These are phyloP conservation scores for Neopestalotiopsis clavispora DNA, from an alignment of 2,329 filamentous ascomycete genomes.

Conservation along the genomic window DNA sequence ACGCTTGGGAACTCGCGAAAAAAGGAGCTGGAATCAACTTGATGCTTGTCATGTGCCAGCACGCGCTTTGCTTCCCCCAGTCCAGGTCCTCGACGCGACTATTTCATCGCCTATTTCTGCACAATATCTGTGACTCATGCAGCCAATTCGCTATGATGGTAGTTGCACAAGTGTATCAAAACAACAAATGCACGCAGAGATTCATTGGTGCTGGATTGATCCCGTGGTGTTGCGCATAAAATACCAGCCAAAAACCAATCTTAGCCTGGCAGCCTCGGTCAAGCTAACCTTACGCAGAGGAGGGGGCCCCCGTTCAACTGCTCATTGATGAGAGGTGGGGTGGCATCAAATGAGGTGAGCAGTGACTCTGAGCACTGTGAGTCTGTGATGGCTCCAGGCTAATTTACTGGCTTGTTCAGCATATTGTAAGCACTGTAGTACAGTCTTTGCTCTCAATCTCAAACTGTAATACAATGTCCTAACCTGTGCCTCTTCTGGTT, in stretches of 20 bases:
- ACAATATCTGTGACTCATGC: background rate
- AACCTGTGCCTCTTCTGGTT: background rate
- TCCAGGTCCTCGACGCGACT: background rate
- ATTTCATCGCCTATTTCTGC: background rate
- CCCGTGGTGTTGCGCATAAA: conserved; percentile 28
- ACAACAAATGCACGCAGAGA: background rate
- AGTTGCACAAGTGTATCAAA: conserved; percentile 5
- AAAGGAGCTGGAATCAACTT: background rate
- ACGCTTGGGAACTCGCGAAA: background rate
- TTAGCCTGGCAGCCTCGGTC: conserved; percentile 24
- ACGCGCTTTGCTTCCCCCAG: background rate
- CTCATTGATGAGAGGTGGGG: background rate
- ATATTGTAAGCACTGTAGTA: background rate
- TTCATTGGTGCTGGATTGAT: conserved; percentile 1
- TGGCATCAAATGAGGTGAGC: background rate
- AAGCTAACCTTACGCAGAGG: conserved; percentile 18
- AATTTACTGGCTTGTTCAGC: background rate
- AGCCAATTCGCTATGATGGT: background rate
- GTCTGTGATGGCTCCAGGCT: background rate
- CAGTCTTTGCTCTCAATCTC: background rate
- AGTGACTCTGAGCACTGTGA: too few species aligned
- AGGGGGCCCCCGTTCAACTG: conserved; percentile 20
- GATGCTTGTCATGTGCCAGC: background rate
- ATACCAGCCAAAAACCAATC: conserved; percentile 25
- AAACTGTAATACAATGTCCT: background rate